Evolutionary conservation across 257 asterid genomes (phyloP).

Genomic region (Solanum ossicruentum): DNA sequence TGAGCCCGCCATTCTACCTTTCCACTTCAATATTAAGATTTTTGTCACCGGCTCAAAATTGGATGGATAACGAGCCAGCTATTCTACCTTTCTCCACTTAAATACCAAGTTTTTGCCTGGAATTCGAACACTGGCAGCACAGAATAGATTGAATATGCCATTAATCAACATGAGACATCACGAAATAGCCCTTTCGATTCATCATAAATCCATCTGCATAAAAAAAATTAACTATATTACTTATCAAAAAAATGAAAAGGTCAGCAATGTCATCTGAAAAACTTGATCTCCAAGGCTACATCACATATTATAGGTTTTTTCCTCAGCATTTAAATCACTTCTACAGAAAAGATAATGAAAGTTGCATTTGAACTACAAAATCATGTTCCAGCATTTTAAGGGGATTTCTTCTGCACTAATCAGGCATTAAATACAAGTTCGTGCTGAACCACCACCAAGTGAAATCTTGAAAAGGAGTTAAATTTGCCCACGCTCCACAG

Average conservation of each 20-base stretch:
- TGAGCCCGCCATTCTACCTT: not conserved
- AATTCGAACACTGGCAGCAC: not conserved
- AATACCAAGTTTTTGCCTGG: not conserved
- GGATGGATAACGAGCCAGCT: not conserved
- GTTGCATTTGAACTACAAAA: not conserved
- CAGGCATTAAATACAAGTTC: not conserved
- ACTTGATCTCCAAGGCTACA: not conserved
- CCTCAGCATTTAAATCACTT: not conserved
- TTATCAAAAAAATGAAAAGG: not conserved
- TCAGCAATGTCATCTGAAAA: not conserved
- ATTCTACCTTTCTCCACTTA: not conserved
- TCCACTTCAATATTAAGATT: not conserved
- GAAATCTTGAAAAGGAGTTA: not conserved
- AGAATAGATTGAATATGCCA: not conserved
- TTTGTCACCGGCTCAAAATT: not conserved
- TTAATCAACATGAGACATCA: constrained; percentile 38
- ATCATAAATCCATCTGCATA: constrained; percentile 69
- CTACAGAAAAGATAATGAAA: not conserved
- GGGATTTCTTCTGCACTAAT: not conserved
- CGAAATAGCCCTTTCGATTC: constrained; percentile 67
- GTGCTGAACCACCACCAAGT: not conserved
- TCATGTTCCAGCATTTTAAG: not conserved
- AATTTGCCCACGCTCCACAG: not conserved
- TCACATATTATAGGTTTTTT: not conserved
- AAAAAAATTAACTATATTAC: not conserved